phyloP scores from a whole-genome alignment of 2,329 filamentous ascomycete species.

The Chaetomium globosum region DNA sequence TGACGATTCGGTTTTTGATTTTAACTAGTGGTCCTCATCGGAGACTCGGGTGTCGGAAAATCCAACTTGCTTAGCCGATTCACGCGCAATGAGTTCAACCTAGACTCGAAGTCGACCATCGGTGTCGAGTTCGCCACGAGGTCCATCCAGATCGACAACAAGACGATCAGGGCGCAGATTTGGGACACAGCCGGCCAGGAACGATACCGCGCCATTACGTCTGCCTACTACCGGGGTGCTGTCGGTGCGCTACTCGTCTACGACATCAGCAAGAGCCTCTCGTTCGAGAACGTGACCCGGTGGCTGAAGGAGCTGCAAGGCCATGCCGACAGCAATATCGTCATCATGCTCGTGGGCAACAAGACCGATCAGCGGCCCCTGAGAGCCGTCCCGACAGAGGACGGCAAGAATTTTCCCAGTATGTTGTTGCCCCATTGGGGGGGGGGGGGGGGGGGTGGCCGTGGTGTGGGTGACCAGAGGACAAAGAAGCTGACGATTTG shows the following conservation, averaged over 20 bases:
- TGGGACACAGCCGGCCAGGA: slow-evolving; percentile 99
- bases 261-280: slow-evolving; percentile 99
- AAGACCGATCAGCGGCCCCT: slow-evolving; percentile 99
- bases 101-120: slow-evolving; percentile 99
- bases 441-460: background rate
- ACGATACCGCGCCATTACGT: slow-evolving; percentile 98
- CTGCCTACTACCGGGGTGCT: slow-evolving; percentile 96
- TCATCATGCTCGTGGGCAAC: slow-evolving; percentile 99
- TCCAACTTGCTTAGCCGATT: slow-evolving; percentile 99
- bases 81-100: slow-evolving; percentile 99
- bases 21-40: slow-evolving; percentile 85
- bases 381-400: slow-evolving; percentile 93
- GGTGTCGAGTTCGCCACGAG: slow-evolving; percentile 98
- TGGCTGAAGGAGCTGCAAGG: slow-evolving; percentile 99
- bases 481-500: slow-evolving; percentile 39
- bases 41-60: slow-evolving; percentile 99
- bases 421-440: slow-evolving; percentile 40
- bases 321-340: slow-evolving; percentile 97
- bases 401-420: slow-evolving; percentile 98
- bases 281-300: slow-evolving; percentile 97
- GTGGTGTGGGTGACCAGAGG: background rate
- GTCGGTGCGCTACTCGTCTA: slow-evolving; percentile 97
- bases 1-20: slow-evolving; percentile 31
- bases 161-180: slow-evolving; percentile 99
- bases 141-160: slow-evolving; percentile 97